phyloP scores from a whole-genome alignment of 2,329 filamentous ascomycete genomes.

The Macroventuria anomochaeta region DNA sequence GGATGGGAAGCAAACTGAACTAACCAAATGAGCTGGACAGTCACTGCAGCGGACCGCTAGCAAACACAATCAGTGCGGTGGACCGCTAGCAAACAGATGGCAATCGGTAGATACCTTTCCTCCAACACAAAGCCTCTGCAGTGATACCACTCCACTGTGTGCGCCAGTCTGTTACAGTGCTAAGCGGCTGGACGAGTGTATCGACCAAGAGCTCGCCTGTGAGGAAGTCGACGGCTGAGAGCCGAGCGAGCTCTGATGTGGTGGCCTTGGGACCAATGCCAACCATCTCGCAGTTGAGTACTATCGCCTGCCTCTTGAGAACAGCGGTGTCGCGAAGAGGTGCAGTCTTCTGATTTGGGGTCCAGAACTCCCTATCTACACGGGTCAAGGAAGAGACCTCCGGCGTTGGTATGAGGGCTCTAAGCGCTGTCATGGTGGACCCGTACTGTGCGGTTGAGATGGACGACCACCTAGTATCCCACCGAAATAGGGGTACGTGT shows the following conservation, averaged over 20 bases:
- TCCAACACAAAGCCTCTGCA: no score
- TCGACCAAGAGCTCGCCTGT: conserved; percentile 57
- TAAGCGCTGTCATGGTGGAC: neutral
- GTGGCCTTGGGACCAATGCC: neutral
- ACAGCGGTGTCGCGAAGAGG: neutral
- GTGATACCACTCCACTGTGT: conserved; percentile 52
- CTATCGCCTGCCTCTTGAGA: neutral
- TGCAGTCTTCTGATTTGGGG: neutral
- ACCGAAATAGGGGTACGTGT: neutral
- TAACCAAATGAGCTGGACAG: no score
- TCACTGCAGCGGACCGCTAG: no score
- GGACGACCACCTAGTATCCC: conserved; percentile 2
- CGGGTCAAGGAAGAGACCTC: no score
- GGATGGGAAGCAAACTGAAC: no score
- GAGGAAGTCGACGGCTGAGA: conserved; percentile 55
- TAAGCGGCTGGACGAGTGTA: conserved; percentile 49
- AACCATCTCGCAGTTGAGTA: conserved; percentile 18
- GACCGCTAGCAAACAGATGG: no score
- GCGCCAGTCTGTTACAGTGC: conserved; percentile 48
- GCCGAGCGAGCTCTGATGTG: conserved; percentile 42
- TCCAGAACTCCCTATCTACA: neutral
- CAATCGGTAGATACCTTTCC: no score
- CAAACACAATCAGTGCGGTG: no score
- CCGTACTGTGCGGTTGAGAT: neutral
- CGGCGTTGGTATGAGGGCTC: neutral